Evolutionary conservation across 768 basidiomycete species (phyloP), one percentile per base, ranked within the genome.

Genomic region (Lactarius hatsudake): DNA sequence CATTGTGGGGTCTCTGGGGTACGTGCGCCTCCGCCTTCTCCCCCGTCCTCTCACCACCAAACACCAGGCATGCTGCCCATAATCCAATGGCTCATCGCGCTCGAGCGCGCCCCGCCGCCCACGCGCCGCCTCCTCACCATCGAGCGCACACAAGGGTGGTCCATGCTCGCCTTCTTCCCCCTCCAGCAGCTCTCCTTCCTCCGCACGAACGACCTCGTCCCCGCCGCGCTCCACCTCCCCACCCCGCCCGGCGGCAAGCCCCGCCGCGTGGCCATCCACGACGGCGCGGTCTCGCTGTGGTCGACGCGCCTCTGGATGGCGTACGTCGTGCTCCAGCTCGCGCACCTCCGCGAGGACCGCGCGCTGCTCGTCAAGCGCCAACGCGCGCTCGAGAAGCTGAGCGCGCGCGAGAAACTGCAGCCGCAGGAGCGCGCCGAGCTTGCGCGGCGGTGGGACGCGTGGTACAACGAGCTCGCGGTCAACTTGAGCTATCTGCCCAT

Each of bases 1-100:
- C 83, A 66, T 76, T 94, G 23, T 91, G 89, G 81, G 83, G 91
- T 70, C 81, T 93, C 70, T 93, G 90, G 88, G 92, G 92, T 91
- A 72, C 74, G 85, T 51, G 34, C 10, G 1, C 45, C n/a, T 28
- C 9, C 64, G 9, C 69, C 15, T 36, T 0, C 43, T 13, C 38
- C 53, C 18, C 26, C 34, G 28, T 18, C 38, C 10, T 48, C 18
- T 17, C 51, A 13, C 12, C 15, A 55, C 42, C 59, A 40, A 30
- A 30, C 32, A 42, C 23, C 67, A 93, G 91, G 91, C 58, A 77
- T 92, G n/a, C 77, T 93, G 20, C 88, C 90, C 30, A 91, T 91
- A 51, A 75, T 92, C 54, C n/a, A n/a, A n/a, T n/a, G n/a, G n/a
- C n/a, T n/a, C n/a, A n/a, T n/a, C n/a, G n/a, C n/a, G n/a, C n/a